A percentile compares a stretch with the other conserved stretches of the same genome.
Evolutionary conservation across 2,329 filamentous ascomycete genomes (phyloP).

Genomic region (Cytospora leucostoma): DNA sequence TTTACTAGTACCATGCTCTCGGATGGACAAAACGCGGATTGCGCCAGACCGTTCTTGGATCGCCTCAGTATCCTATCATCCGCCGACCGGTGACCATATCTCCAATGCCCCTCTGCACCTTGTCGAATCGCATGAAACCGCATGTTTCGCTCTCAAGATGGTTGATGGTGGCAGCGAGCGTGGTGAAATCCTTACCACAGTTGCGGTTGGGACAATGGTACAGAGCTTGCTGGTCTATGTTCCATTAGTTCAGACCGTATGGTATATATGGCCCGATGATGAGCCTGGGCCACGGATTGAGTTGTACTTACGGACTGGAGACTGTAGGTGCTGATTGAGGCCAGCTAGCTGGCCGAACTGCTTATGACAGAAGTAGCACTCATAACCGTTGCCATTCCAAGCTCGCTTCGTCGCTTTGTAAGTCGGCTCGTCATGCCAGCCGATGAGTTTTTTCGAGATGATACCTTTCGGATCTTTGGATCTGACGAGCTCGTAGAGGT

Average conservation of each 20-base stretch:
- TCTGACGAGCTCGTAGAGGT: conserved; percentile 48
- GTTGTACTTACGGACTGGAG: conserved; percentile 49
- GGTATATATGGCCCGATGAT: neutral
- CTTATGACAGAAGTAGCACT: conserved; percentile 57
- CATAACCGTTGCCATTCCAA: conserved; percentile 48
- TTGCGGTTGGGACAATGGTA: conserved; percentile 44
- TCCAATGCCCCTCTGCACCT: conserved; percentile 36
- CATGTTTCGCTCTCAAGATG: conserved; percentile 49
- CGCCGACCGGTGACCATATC: conserved; percentile 19
- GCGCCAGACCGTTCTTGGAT: neutral
- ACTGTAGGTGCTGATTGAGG: conserved; percentile 58
- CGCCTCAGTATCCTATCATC: neutral
- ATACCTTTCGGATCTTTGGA: conserved; percentile 47
- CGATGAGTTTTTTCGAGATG: conserved; percentile 55
- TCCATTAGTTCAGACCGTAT: conserved; percentile 35
- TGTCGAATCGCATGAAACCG: conserved; percentile 41
- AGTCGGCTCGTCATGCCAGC: conserved; percentile 40
- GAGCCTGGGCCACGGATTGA: neutral
- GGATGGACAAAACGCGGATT: neutral
- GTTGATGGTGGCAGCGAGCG: conserved; percentile 43
- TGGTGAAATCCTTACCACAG: conserved; percentile 43
- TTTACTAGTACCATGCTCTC: neutral
- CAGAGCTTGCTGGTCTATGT: conserved; percentile 40
- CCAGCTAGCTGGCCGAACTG: conserved; percentile 39
- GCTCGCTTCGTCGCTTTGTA: conserved; percentile 43